A percentile compares a stretch with the other conserved stretches of the same genome.
phyloP scores from a whole-genome alignment of 2,329 filamentous ascomycete genomes.

The Fusarium sp. region DNA sequence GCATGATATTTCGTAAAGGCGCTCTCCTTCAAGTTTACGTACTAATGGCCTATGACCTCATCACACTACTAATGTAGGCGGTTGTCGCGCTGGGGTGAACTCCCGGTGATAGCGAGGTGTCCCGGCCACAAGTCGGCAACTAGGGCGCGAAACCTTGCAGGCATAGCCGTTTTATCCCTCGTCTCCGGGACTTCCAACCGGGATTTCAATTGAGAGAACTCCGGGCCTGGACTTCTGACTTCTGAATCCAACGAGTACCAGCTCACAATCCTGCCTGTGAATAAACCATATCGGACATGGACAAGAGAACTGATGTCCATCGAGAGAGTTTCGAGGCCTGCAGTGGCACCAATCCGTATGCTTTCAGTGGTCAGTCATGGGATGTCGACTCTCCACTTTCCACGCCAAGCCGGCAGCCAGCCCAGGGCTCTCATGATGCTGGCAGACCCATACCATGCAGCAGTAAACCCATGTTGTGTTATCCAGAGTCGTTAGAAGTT shows the following conservation, averaged over 20 bases:
- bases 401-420: constrained; percentile 8
- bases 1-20: constrained; percentile 1
- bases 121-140: constrained; percentile 40
- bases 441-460: constrained; percentile 20
- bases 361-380: constrained; percentile 34
- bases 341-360: constrained; percentile 28
- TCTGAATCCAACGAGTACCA: neutral
- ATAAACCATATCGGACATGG: neutral
- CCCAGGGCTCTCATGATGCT: constrained; percentile 20
- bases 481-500: constrained; percentile 5
- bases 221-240: neutral
- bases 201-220: constrained; percentile 1
- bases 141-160: constrained; percentile 31
- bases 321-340: constrained; percentile 7
- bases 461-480: neutral
- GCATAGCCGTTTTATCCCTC: constrained; percentile 26
- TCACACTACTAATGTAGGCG: constrained; percentile 29
- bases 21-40: neutral
- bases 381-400: constrained; percentile 22
- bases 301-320: neutral
- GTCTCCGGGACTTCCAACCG: constrained; percentile 27
- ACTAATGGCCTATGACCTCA: constrained; percentile 39
- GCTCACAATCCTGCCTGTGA: neutral
- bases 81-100: constrained; percentile 30
- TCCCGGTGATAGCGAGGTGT: constrained; percentile 22